phyloP scores from a whole-genome alignment of 2,329 filamentous ascomycete species.

The Fusarium longipes region DNA sequence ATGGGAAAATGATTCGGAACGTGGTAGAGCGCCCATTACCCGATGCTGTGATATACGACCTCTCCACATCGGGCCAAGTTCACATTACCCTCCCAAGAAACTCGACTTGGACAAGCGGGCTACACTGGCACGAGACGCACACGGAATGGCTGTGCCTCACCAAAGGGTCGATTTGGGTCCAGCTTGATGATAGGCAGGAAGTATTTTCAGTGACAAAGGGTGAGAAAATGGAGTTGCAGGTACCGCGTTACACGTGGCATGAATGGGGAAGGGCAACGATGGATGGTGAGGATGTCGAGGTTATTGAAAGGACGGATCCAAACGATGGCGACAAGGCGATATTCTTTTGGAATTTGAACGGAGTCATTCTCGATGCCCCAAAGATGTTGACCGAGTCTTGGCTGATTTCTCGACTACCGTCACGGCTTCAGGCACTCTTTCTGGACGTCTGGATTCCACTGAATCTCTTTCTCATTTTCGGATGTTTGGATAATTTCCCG shows the following conservation, averaged over 20 bases:
- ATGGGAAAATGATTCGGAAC: rapidly evolving
- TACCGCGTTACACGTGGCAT: slow-evolving; percentile 54
- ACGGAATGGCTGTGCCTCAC: slow-evolving; percentile 59
- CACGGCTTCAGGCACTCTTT: slow-evolving; percentile 25
- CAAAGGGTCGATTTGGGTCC: slow-evolving; percentile 50
- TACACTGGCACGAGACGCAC: slow-evolving; percentile 62
- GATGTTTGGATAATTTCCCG: slow-evolving; percentile 47
- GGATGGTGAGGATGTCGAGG: slow-evolving; percentile 52
- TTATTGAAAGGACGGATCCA: slow-evolving; percentile 61
- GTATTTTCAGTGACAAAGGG: slow-evolving; percentile 32
- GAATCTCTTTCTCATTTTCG: slow-evolving; percentile 48
- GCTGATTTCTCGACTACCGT: slow-evolving; percentile 10
- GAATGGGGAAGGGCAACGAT: slow-evolving; percentile 58
- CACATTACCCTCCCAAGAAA: slow-evolving; percentile 56
- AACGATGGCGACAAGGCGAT: slow-evolving; percentile 57
- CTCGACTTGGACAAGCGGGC: slow-evolving; percentile 60
- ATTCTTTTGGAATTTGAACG: slow-evolving; percentile 64
- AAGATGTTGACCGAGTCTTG: slow-evolving; percentile 2
- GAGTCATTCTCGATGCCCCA: slow-evolving; percentile 50
- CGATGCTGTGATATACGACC: slow-evolving; percentile 47
- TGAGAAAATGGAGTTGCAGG: slow-evolving; percentile 48
- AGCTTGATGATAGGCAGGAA: slow-evolving; percentile 27
- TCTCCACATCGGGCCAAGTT: slow-evolving; percentile 52
- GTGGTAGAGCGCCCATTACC: slow-evolving; percentile 30
- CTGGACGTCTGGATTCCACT: slow-evolving; percentile 47